Evolutionary conservation across 345 rosid genomes (phyloP).

Genomic region (Syzygium oleosum): DNA sequence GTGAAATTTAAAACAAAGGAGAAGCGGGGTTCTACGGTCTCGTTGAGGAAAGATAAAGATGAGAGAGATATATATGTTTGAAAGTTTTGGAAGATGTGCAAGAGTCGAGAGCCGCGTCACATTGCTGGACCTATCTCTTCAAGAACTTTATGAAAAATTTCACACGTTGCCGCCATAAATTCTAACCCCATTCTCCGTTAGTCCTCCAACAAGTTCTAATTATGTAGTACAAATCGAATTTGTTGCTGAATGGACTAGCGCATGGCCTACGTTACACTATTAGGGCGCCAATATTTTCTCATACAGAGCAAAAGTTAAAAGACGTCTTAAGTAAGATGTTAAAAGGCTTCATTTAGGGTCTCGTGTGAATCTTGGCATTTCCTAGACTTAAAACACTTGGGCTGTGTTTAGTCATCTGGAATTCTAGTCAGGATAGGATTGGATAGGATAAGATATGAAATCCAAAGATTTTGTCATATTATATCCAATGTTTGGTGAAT

Average conservation of each 20-base stretch:
- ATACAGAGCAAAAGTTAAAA: not conserved
- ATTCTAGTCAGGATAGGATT: too few relatives aligned
- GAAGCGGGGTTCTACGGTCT: not conserved
- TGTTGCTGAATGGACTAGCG: not conserved
- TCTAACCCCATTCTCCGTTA: fast-evolving
- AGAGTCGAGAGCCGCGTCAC: not conserved
- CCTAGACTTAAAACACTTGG: too few relatives aligned
- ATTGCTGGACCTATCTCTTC: not conserved
- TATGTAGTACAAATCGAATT: not conserved
- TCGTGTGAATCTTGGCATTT: too few relatives aligned
- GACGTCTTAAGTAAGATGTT: too few relatives aligned
- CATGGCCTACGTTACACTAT: not conserved
- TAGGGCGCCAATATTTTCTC: not conserved
- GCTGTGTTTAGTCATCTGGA: too few relatives aligned
- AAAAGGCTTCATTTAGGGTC: too few relatives aligned
- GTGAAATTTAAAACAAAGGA: not conserved
- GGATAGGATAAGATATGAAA: too few relatives aligned
- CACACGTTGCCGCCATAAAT: not conserved
- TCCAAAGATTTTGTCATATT: too few relatives aligned
- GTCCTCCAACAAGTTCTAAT: not conserved
- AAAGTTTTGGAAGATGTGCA: not conserved
- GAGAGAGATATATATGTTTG: not conserved
- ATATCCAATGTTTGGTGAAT: too few relatives aligned
- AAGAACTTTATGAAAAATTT: not conserved
- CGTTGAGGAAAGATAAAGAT: not conserved